phyloP scores from a whole-genome alignment of 2,329 filamentous ascomycete species.

The Colletotrichum orbiculare region DNA sequence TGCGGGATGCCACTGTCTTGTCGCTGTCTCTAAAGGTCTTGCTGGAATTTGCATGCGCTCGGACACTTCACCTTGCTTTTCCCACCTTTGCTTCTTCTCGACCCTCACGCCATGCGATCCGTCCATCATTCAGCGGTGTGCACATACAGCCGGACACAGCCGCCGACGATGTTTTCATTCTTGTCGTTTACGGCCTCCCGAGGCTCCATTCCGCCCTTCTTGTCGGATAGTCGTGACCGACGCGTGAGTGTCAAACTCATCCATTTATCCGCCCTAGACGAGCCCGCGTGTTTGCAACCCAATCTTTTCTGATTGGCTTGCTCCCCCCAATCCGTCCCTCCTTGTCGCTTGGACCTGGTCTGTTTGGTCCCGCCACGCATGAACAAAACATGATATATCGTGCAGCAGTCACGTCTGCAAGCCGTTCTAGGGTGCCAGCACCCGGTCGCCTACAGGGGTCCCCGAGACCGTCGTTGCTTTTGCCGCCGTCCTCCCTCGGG shows the following conservation, averaged over 20 bases:
- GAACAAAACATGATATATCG: slow-evolving; percentile 25
- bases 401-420: slow-evolving; percentile 25
- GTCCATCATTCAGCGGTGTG: slow-evolving; percentile 32
- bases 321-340: not conserved
- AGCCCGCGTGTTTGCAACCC: too few relatives aligned
- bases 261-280: too few relatives aligned
- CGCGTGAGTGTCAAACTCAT: not conserved
- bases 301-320: not conserved
- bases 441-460: slow-evolving; percentile 22
- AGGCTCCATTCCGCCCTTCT: slow-evolving; percentile 22
- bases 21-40: slow-evolving; percentile 29
- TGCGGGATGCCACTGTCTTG: slow-evolving; percentile 30
- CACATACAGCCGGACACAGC: slow-evolving; percentile 2
- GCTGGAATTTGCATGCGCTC: slow-evolving; percentile 18
- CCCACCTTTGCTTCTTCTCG: slow-evolving; percentile 24
- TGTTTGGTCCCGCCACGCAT: slow-evolving; percentile 25
- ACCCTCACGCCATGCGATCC: slow-evolving; percentile 29
- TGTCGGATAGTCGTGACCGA: slow-evolving; percentile 8
- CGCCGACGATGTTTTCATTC: slow-evolving; percentile 15
- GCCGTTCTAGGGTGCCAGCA: slow-evolving; percentile 13
- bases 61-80: slow-evolving; percentile 30
- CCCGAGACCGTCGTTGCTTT: slow-evolving; percentile 28
- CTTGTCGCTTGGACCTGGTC: slow-evolving; percentile 17
- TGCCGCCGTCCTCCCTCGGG: slow-evolving; percentile 33
- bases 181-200: slow-evolving; percentile 17